These are phyloP conservation scores for Ananas comosus DNA, from an alignment of 176 grass and related monocot species.

Conservation along the genomic window DNA sequence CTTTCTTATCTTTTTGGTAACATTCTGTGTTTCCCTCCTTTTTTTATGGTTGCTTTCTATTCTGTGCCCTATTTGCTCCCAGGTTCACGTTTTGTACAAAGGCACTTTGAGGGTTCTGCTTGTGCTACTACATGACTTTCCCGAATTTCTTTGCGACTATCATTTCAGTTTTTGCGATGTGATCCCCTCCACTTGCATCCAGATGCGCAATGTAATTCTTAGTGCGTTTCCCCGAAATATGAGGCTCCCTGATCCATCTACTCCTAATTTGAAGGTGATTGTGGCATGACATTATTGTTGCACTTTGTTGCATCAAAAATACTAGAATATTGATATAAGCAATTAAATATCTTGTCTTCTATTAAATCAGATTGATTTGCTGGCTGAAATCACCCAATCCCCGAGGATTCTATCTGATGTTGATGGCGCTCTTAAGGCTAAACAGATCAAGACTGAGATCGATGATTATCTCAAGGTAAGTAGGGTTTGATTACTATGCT, in stretches of 20 bases:
- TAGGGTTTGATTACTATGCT: conserved; percentile 4
- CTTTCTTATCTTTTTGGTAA: neutral
- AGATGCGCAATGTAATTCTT: conserved; percentile 98
- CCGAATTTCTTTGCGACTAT: conserved; percentile 95
- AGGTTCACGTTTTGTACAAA: conserved; percentile 87
- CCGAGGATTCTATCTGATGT: conserved; percentile 90
- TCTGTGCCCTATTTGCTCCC: conserved; percentile 16
- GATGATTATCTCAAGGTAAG: conserved; percentile 95
- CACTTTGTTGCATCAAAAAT: neutral
- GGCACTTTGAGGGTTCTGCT: conserved; percentile 84
- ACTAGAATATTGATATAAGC: neutral
- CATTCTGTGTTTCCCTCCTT: conserved; percentile 1
- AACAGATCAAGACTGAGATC: conserved; percentile 78
- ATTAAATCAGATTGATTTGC: conserved; percentile 78
- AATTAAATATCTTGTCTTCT: conserved; percentile 11
- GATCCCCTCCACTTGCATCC: conserved; percentile 90
- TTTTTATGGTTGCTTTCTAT: conserved; percentile 10
- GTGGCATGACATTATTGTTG: neutral
- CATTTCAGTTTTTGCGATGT: conserved; percentile 98
- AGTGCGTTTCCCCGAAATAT: conserved; percentile 94
- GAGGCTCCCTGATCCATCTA: conserved; percentile 98
- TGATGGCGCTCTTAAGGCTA: conserved; percentile 68
- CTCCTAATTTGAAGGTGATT: conserved; percentile 89
- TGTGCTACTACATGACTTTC: conserved; percentile 93
- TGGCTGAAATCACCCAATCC: conserved; percentile 69